A percentile compares a stretch with the other conserved stretches of the same genome.
phyloP scores from a whole-genome alignment of 176 grass and related monocot species.

The Cenchrus purpureus region DNA sequence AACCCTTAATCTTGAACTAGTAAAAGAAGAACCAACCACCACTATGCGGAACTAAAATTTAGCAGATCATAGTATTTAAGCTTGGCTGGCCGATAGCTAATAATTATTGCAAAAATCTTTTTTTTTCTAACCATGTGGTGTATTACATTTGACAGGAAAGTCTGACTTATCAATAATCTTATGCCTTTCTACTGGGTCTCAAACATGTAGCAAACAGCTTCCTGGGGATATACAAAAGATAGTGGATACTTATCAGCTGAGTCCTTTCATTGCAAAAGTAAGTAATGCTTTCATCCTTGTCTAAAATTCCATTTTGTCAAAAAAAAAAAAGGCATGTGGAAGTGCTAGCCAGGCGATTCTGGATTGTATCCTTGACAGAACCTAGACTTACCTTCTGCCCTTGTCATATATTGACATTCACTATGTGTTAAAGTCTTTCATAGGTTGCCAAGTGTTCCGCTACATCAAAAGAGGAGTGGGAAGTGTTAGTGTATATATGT shows the following conservation, averaged over 20 bases:
- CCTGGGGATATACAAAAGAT: conserved; percentile 64
- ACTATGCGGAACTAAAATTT: conserved; percentile 15
- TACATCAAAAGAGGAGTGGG: conserved; percentile 3
- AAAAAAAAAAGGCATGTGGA: not conserved
- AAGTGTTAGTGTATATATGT: conserved; percentile 14
- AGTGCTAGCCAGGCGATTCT: not conserved
- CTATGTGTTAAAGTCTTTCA: too few species aligned
- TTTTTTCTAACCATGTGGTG: conserved; percentile 28
- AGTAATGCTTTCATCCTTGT: conserved; percentile 30
- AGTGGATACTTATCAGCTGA: conserved; percentile 58
- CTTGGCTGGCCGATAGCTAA: not conserved
- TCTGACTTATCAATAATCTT: conserved; percentile 80
- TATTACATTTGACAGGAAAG: conserved; percentile 60
- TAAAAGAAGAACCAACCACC: too few species aligned
- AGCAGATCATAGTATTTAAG: not conserved
- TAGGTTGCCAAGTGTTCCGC: too few species aligned
- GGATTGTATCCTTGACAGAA: not conserved
- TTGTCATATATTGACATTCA: too few species aligned
- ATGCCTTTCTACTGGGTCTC: conserved; percentile 61
- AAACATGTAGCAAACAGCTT: conserved; percentile 47
- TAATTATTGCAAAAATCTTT: not conserved
- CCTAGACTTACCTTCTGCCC: not conserved
- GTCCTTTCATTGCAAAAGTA: conserved; percentile 70
- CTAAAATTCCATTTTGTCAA: not conserved
- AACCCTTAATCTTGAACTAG: too few species aligned